phyloP scores from a whole-genome alignment of 1,139 yeast species.

The Magnusiomyces starmeri region DNA sequence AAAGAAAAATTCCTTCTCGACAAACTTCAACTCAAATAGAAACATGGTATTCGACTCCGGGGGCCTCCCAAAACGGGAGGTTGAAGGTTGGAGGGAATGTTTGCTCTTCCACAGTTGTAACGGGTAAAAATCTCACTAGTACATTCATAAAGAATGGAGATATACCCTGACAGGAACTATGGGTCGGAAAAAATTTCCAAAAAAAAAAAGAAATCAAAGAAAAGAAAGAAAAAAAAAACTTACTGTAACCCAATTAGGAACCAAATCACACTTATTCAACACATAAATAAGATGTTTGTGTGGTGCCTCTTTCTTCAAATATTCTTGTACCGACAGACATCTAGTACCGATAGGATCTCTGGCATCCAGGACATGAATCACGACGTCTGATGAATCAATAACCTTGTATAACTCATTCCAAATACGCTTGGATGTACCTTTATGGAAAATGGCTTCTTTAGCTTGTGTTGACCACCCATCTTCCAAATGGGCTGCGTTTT shows the following conservation, averaged over 20 bases:
- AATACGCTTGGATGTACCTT: slow-evolving; percentile 96
- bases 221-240: slow-evolving; percentile 38
- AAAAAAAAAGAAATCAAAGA: slow-evolving; percentile 19
- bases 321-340: slow-evolving; percentile 88
- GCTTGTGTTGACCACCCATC: slow-evolving; percentile 83
- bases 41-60: slow-evolving; percentile 41
- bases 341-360: slow-evolving; percentile 96
- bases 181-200: slow-evolving; percentile 41
- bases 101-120: slow-evolving; percentile 93
- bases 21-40: slow-evolving; percentile 36
- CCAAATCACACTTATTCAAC: slow-evolving; percentile 93
- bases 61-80: slow-evolving; percentile 44
- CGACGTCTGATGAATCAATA: slow-evolving; percentile 95
- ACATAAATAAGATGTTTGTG: slow-evolving; percentile 95
- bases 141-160: slow-evolving; percentile 49
- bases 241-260: slow-evolving; percentile 99
- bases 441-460: slow-evolving; percentile 89
- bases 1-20: background rate
- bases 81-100: slow-evolving; percentile 45
- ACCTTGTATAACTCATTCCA: slow-evolving; percentile 98
- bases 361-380: slow-evolving; percentile 92
- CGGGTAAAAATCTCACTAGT: slow-evolving; percentile 41
- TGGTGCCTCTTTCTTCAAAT: slow-evolving; percentile 87
- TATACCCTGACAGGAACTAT: slow-evolving; percentile 40
- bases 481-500: slow-evolving; percentile 47